Percentiles rank a stretch among this genome's conserved stretches.
Evolutionary conservation across 2,329 filamentous ascomycete species (phyloP).

Genomic region (Xylariomycetidae sp.): DNA sequence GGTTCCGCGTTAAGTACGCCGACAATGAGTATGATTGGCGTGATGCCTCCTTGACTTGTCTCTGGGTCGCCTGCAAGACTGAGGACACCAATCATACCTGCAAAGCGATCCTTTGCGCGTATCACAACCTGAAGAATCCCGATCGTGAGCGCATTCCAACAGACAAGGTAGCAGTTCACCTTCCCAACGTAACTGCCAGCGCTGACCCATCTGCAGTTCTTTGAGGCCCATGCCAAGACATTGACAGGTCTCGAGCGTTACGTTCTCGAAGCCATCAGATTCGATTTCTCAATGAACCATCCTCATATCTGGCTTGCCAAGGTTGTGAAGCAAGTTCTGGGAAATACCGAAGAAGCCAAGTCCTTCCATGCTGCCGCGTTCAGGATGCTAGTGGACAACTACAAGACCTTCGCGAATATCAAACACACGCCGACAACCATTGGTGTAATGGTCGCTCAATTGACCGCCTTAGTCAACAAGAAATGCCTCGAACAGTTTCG

Average conservation of each 20-base stretch:
- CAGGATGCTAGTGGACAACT: constrained; percentile 80
- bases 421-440: constrained; percentile 87
- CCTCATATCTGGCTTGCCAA: constrained; percentile 84
- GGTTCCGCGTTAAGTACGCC: constrained; percentile 81
- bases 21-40: constrained; percentile 80
- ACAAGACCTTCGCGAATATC: constrained; percentile 87
- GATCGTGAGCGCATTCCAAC: constrained; percentile 70
- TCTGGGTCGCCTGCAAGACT: constrained; percentile 94
- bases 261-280: constrained; percentile 87
- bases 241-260: constrained; percentile 88
- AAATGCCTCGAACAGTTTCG: constrained; percentile 46
- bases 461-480: constrained; percentile 66
- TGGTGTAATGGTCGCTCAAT: constrained; percentile 75
- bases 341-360: constrained; percentile 39
- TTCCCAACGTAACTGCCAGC: not conserved
- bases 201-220: constrained; percentile 49
- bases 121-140: constrained; percentile 74
- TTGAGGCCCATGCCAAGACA: constrained; percentile 72
- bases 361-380: constrained; percentile 67
- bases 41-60: constrained; percentile 80
- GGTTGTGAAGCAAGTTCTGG: constrained; percentile 57
- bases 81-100: constrained; percentile 98
- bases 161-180: constrained; percentile 59
- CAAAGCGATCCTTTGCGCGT: constrained; percentile 83
- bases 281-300: constrained; percentile 88